Evolutionary conservation across 352 stramenopile genomes (phyloP), one percentile per base, ranked within the genome.

Genomic region (Pythium brassicae): DNA sequence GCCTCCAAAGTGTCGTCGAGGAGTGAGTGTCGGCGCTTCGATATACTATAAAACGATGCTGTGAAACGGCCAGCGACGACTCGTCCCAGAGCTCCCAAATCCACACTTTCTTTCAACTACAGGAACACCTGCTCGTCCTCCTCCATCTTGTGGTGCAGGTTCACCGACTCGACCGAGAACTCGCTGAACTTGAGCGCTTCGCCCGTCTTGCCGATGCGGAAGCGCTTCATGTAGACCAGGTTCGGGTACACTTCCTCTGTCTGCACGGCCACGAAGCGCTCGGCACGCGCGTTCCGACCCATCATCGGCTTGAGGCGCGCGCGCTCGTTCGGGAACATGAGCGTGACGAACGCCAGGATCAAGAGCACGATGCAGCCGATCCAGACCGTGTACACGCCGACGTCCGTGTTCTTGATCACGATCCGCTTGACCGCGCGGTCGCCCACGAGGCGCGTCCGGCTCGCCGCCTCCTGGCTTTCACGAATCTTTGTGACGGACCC

Each of bases 221-320:
- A 84, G 52, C 78, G 78, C 61, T 89, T 89, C 68, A 87, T 89
- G 69, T 89, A 86, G 49, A 89, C 77, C 22, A 89, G 56, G 52
- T 89, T 89, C 32, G 78, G 78, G 46, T 89, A 89, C 53, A 87
- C 46, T 44, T 89, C 74, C 54, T 89, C 78, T 2, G 78, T 89
- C 32, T 87, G 78, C 23, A 89, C 76, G 49, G 71, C 68, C 37
- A 89, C 64, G 50, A 87, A 89, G 25, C 76, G 77, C 52, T 87
- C 78, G 9, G 76, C 78, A 22, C 74, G 76, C 50, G 70, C 70
- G 34, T 82, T 84, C 58, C 68, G 71, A 29, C 75, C 75, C 60
- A 68, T 71, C 54, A 68, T 72, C 10, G 72, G 75, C 44, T 62
- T 59, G 25, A 85, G 58, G 0, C 77, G 70, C 62, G 75, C 72